Conservation (phyloP, 495 filamentous ascomycete genomes). For the Cryomyces antarcticus region DNA sequence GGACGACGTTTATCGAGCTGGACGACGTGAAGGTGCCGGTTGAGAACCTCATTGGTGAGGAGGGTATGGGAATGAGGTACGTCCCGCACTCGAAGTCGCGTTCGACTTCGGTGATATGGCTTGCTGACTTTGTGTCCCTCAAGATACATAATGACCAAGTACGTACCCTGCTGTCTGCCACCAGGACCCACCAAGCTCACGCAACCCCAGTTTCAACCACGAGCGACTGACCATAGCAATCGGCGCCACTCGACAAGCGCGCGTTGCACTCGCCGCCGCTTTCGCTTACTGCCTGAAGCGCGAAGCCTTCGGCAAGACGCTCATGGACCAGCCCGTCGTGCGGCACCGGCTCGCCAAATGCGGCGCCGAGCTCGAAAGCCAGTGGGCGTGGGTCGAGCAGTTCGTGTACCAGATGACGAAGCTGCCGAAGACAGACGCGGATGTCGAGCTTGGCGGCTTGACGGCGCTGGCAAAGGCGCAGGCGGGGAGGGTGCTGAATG, state of each 20-base stretch:
- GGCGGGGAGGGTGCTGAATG: constrained; percentile 45
- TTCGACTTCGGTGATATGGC: too few species aligned
- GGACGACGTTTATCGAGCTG: constrained; percentile 58
- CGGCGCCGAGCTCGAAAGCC: constrained; percentile 45
- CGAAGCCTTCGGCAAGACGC: constrained; percentile 54
- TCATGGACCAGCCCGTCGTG: constrained; percentile 57
- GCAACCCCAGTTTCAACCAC: constrained; percentile 40
- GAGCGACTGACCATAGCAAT: constrained; percentile 49
- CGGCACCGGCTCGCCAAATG: constrained; percentile 49
- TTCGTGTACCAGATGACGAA: constrained; percentile 49
- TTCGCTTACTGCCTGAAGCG: constrained; percentile 50
- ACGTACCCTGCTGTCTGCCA: too few species aligned
- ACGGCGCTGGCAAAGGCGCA: constrained; percentile 54
- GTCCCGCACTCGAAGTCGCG: too few species aligned
- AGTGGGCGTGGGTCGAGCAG: constrained; percentile 57
- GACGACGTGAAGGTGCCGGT: constrained; percentile 53
- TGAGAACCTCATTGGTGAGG: constrained; percentile 46
- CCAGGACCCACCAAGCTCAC: too few species aligned
- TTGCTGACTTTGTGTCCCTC: too few species aligned
- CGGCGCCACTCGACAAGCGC: constrained; percentile 35
- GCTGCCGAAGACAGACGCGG: constrained; percentile 39
- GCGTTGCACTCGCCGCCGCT: constrained; percentile 42
- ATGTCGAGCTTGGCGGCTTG: constrained; percentile 44
- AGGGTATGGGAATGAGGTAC: constrained; percentile 52
- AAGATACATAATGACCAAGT: constrained; percentile 43